Base-by-base conservation (phyloP, 306 rosid species). In the Albizia julibrissin region DNA sequence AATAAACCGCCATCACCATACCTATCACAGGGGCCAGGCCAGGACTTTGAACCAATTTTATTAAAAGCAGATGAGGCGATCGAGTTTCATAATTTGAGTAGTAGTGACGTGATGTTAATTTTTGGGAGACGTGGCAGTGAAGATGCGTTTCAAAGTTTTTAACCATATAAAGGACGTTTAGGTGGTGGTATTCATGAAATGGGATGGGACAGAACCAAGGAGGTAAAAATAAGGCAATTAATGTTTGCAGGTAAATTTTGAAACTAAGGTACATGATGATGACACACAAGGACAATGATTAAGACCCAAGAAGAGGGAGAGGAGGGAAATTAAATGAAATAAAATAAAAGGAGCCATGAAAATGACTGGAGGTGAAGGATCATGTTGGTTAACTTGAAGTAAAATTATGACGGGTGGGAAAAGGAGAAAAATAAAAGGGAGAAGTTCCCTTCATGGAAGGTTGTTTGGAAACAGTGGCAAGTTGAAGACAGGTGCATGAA, bases 401-500 rank as follows among this genome's bases (percentile, higher is more conserved):
- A 18, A 50, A 76, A 68, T 47, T 64, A 59, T 71, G 58, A 27
- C 50, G 11, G 42, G 64, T 33, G 50, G 77, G 59, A 8, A 59
- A 34, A 80, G 10, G 54, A 21, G 18, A 24, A 1, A 59, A 9
- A 59, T 0, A 3, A 15, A 69, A 59, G 68, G 49, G 56, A 43
- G 74, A 65, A 75, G 69, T 19, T 67, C 18, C 65, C 46, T 71
- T 49, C 44, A 42, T 70, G 71, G 75, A 74, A 78, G 80, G 39
- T 74, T 18, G 27, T 19, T 69, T 78, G 24, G 79, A 69, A 75
- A 43, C 65, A 77, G 74, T 42, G 19, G 54, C 13, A 84, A 85
- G 82, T 85, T 77, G 82, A 80, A 71, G 76, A 80, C 75, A 64
- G 88, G 64, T 85, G 74, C 78, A 70, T 73, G 33, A 27, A 77